Evolutionary conservation across 2,329 filamentous ascomycete species (phyloP).

Genomic region (Dothistroma pini): DNA sequence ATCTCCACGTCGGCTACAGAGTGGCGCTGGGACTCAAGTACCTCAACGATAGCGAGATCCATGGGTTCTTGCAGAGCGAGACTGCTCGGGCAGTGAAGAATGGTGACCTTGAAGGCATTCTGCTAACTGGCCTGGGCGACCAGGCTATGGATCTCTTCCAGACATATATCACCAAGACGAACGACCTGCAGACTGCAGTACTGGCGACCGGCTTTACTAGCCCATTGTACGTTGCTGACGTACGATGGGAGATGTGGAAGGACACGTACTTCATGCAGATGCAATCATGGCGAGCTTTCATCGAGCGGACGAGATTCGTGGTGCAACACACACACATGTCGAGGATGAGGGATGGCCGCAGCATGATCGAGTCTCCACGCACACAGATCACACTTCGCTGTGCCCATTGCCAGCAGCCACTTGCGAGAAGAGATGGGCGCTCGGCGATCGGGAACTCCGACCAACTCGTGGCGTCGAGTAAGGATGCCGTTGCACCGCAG

Average conservation of each 20-base stretch:
- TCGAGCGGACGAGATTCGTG: conserved; percentile 72
- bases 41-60: conserved; percentile 54
- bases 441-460: conserved; percentile 8
- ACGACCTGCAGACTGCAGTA: conserved; percentile 75
- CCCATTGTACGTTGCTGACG: conserved; percentile 72
- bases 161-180: conserved; percentile 69
- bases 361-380: conserved; percentile 61
- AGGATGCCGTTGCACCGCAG: conserved; percentile 25
- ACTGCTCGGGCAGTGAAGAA: conserved; percentile 58
- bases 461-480: conserved; percentile 25
- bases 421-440: conserved; percentile 46
- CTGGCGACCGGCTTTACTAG: conserved; percentile 70
- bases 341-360: conserved; percentile 57
- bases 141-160: conserved; percentile 70
- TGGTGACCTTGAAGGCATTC: conserved; percentile 72
- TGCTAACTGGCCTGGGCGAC: conserved; percentile 73
- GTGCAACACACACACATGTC: conserved; percentile 70
- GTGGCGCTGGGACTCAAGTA: conserved; percentile 70
- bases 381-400: conserved; percentile 72
- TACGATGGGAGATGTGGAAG: conserved; percentile 71
- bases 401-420: conserved; percentile 63
- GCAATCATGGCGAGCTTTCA: conserved; percentile 68
- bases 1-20: conserved; percentile 70
- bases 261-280: conserved; percentile 69
- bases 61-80: conserved; percentile 47